These are phyloP conservation scores for Boletus vinaceobasis DNA, from an alignment of 768 basidiomycete species.

Conservation along the genomic window DNA sequence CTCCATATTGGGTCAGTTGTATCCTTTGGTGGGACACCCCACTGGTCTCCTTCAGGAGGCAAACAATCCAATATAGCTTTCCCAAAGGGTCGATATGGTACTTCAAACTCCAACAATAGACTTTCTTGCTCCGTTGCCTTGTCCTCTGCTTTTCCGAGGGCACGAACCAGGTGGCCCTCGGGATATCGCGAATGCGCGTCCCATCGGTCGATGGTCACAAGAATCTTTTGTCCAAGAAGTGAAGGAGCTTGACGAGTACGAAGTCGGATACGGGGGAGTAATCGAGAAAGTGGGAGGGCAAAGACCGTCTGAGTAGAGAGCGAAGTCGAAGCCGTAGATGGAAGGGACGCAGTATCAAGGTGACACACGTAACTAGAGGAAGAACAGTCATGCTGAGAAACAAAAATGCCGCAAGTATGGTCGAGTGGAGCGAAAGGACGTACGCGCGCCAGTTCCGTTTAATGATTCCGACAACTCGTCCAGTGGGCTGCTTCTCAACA, in stretches of 20 bases:
- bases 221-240: conserved; percentile 89
- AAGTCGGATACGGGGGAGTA: conserved; percentile 90
- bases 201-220: conserved; percentile 95
- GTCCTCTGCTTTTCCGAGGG: conserved; percentile 85
- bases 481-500: conserved; percentile 84
- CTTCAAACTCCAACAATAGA: conserved; percentile 89
- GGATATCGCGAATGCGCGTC: conserved; percentile 84
- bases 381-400: not conserved
- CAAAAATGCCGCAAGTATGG: not conserved
- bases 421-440: conserved; percentile 29
- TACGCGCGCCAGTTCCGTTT: conserved; percentile 96
- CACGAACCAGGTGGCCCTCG: conserved; percentile 94
- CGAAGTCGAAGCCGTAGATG: conserved; percentile 72
- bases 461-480: conserved; percentile 84
- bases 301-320: conserved; percentile 88
- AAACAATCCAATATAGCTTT: conserved; percentile 90
- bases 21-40: conserved; percentile 86
- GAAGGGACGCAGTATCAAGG: conserved; percentile 85
- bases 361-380: conserved; percentile 82
- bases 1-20: conserved; percentile 58
- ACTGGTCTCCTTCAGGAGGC: conserved; percentile 83
- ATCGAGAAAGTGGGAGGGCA: conserved; percentile 87
- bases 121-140: conserved; percentile 97
- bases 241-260: conserved; percentile 91
- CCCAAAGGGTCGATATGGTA: conserved; percentile 96